phyloP scores from a whole-genome alignment of 1,139 yeast genomes.

The Suhomyces maxii region DNA sequence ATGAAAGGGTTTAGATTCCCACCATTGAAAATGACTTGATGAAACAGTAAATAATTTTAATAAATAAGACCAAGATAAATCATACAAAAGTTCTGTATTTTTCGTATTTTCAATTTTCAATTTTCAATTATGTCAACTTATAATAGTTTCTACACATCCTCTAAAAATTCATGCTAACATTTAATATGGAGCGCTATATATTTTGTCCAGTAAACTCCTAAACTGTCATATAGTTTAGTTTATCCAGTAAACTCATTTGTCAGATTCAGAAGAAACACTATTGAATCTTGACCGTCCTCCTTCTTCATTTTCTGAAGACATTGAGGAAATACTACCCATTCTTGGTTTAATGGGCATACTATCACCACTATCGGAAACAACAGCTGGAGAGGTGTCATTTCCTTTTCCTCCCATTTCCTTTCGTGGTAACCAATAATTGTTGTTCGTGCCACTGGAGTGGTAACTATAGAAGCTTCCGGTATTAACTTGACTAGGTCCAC shows the following conservation, averaged over 20 bases:
- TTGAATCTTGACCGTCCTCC: constrained; percentile 17
- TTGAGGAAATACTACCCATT: constrained; percentile 23
- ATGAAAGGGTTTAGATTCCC: too few relatives aligned
- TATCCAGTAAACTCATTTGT: background rate
- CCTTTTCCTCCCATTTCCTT: constrained; percentile 5
- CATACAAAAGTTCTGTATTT: too few relatives aligned
- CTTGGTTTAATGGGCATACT: constrained; percentile 16
- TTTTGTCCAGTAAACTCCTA: background rate
- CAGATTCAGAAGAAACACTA: constrained; percentile 15
- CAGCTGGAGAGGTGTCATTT: constrained; percentile 3
- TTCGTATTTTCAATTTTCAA: too few relatives aligned
- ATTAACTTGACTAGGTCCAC: constrained; percentile 36
- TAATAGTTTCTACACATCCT: background rate
- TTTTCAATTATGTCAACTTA: too few relatives aligned
- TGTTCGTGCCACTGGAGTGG: constrained; percentile 38
- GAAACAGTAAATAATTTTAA: too few relatives aligned
- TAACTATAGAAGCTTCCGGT: constrained; percentile 41
- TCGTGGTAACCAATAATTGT: constrained; percentile 42
- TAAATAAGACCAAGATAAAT: too few relatives aligned
- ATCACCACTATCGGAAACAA: background rate
- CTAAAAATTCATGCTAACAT: background rate
- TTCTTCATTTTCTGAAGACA: constrained; percentile 13
- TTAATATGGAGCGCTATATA: background rate
- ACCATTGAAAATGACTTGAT: too few relatives aligned
- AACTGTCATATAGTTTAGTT: background rate